Conservation (phyloP, 140 eudicot genomes). For the Oenanthe javanica region DNA sequence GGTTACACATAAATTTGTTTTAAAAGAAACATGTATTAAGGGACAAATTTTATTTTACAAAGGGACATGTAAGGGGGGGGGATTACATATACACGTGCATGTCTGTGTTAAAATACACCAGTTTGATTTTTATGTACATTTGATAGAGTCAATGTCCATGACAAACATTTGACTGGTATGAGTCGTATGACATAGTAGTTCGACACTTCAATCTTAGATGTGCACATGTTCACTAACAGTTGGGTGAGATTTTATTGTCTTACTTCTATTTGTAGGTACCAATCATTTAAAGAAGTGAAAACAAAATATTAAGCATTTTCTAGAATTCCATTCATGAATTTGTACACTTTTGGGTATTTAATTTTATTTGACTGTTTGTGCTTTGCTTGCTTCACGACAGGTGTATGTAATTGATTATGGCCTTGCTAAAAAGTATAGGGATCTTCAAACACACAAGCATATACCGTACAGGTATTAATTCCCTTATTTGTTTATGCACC, state of each 20-base stretch:
- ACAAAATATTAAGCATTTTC: not conserved
- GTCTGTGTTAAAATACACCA: not conserved
- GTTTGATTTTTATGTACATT: not conserved
- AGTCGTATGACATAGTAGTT: not conserved
- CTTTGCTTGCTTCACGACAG: conserved; percentile 28
- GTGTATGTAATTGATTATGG: conserved; percentile 90
- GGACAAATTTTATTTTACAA: too few species aligned
- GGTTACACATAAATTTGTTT: too few species aligned
- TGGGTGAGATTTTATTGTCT: not conserved
- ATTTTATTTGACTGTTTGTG: not conserved
- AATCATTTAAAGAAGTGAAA: not conserved
- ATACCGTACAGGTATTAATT: conserved; percentile 25
- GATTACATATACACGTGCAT: not conserved
- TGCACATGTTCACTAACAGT: not conserved
- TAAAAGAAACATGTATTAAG: too few species aligned
- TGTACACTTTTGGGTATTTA: not conserved
- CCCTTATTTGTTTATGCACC: not conserved
- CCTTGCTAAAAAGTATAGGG: conserved; percentile 83
- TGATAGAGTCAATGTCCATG: not conserved
- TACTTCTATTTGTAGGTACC: not conserved
- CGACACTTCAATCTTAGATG: not conserved
- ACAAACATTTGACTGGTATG: not conserved
- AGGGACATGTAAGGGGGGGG: too few species aligned
- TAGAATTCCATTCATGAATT: not conserved
- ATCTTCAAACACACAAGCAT: conserved; percentile 61